Base-by-base conservation (phyloP, 2,329 filamentous ascomycete genomes). In the Arthrobotrys entomopaga region DNA sequence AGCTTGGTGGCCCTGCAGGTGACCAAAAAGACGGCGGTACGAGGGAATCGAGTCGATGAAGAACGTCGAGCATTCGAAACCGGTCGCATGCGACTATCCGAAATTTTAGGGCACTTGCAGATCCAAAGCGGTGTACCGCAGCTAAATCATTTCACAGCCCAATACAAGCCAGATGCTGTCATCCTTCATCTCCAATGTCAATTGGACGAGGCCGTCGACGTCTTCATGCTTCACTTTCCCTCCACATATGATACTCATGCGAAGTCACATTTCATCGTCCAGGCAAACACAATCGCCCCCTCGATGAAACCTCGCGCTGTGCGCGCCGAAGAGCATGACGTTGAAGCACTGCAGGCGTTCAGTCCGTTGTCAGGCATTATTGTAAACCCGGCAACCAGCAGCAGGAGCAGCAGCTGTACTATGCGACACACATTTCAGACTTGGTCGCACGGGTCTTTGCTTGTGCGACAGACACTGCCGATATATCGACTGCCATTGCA, bases 391-490 rank as follows among this genome's bases (percentile, higher is more conserved):
- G 29, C 29, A 34, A 10, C 2, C 29, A 70, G 42, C 63, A 63
- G n/a, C 19, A 42, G 57, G 56, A 66, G 50, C 54, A 57, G 56
- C 54, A 53, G 50, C 24, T 19, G 59, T 48, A 53, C 38, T 43
- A 65, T 73, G 61, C 69, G 61, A 73, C 60, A 59, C 63, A 58
- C 46, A 38, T 48, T 24, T 50, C 34, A 53, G 19, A 2, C 29
- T 34, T 49, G 48, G 67, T 59, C 34, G 69, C 54, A 53, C 64
- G 26, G 54, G 59, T 50, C 16, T 46, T 19, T 53, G 57, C 56
- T 66, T 19, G 70, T 67, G 70, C 46, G 67, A 74, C 70, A 40
- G 54, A 61, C 58, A 63, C 65, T 40, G 70, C 57, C 70, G 70
- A 58, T 49, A 43, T 57, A 10, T 13, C 10, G 19, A 50, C 19